phyloP scores from a whole-genome alignment of 2,329 filamentous ascomycete species.

The Botryotinia narcissicola region DNA sequence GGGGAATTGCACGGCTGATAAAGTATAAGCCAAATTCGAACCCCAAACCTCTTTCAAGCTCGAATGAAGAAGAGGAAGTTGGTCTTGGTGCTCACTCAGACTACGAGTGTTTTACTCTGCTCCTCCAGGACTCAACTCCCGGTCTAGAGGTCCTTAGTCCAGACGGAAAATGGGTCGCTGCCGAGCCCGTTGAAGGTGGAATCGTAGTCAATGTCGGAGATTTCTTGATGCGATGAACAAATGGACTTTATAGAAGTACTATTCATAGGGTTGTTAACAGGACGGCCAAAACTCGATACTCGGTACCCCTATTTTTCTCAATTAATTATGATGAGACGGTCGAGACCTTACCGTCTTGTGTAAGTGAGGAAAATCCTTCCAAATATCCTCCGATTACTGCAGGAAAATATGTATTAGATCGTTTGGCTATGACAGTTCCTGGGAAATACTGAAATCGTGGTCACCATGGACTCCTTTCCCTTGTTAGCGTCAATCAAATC shows the following conservation, averaged over 20 bases:
- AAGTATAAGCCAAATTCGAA: constrained; percentile 48
- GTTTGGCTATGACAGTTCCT: constrained; percentile 32
- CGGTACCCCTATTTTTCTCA: constrained; percentile 54
- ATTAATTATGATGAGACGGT: constrained; percentile 39
- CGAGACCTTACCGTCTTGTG: constrained; percentile 35
- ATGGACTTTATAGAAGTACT: constrained; percentile 51
- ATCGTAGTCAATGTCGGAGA: constrained; percentile 54
- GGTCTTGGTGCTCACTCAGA: constrained; percentile 52
- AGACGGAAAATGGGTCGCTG: constrained; percentile 46
- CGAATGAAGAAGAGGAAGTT: constrained; percentile 34
- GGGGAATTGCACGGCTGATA: constrained; percentile 47
- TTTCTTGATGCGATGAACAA: constrained; percentile 51
- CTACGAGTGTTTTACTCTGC: constrained; percentile 55
- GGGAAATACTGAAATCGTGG: constrained; percentile 21
- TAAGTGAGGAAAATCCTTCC: constrained; percentile 32
- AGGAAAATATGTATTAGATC: constrained; percentile 36
- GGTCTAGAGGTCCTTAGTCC: constrained; percentile 53
- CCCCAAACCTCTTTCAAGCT: constrained; percentile 31
- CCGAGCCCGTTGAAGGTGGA: constrained; percentile 46
- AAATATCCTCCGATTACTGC: constrained; percentile 36
- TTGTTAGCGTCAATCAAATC: not conserved
- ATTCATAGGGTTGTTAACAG: constrained; percentile 56
- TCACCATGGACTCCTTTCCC: too few relatives aligned
- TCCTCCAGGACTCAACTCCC: constrained; percentile 50
- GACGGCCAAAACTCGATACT: constrained; percentile 50